These are phyloP conservation scores for Saturnispora kantuleensis DNA, from an alignment of 805 yeast genomes.

Conservation along the genomic window DNA sequence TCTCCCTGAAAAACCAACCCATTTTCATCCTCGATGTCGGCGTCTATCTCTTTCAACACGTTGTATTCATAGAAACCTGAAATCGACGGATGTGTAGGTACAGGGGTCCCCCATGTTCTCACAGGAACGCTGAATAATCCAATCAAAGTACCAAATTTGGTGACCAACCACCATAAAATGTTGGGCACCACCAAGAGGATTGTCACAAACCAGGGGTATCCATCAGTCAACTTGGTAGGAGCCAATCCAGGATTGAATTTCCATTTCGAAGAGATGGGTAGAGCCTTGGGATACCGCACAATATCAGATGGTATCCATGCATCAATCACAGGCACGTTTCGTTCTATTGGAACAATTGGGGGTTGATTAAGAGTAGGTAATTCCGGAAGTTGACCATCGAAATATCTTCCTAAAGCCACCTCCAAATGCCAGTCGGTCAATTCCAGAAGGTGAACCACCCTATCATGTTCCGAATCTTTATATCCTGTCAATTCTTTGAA, in stretches of 20 bases:
- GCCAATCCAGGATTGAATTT: slow-evolving; percentile 25
- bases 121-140: slow-evolving; percentile 23
- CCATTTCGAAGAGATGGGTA: slow-evolving; percentile 29
- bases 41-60: slow-evolving; percentile 15
- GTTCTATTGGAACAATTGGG: neutral
- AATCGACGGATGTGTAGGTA: slow-evolving; percentile 26
- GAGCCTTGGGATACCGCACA: slow-evolving; percentile 29
- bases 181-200: slow-evolving; percentile 48
- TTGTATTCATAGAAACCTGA: slow-evolving; percentile 23
- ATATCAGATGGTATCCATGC: slow-evolving; percentile 5
- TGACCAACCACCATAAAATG: slow-evolving; percentile 28
- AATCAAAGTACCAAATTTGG: slow-evolving; percentile 31
- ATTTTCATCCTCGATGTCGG: slow-evolving; percentile 16
- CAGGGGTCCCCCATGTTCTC: slow-evolving; percentile 3
- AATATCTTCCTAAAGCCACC: slow-evolving; percentile 48
- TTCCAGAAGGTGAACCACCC: slow-evolving; percentile 36
- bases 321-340: slow-evolving; percentile 13
- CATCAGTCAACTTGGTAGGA: neutral
- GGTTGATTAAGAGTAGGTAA: neutral
- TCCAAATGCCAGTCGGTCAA: slow-evolving; percentile 54
- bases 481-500: slow-evolving; percentile 43
- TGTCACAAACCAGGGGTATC: slow-evolving; percentile 31
- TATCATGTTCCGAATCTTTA: slow-evolving; percentile 34
- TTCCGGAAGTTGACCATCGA: slow-evolving; percentile 33
- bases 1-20: slow-evolving; percentile 22